Conservation (phyloP, 2,329 filamentous ascomycete genomes). For the Aspergillus novofumigatus region DNA sequence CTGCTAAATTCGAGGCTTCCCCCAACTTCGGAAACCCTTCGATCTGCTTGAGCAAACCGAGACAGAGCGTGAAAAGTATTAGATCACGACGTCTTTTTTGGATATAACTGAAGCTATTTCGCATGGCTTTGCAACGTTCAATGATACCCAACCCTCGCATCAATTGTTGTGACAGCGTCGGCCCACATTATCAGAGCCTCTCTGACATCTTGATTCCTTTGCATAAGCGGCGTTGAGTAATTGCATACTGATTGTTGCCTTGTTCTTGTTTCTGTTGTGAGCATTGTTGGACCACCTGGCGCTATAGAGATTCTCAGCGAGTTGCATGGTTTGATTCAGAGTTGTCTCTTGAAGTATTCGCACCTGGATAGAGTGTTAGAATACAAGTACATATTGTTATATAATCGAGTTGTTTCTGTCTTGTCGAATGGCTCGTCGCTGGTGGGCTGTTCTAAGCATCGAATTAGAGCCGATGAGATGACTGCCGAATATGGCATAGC, state of each 20-base stretch:
- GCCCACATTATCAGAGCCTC: background rate
- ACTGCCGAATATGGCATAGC: background rate
- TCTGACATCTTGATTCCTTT: background rate
- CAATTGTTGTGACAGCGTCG: background rate
- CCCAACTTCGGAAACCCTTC: background rate
- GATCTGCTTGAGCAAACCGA: background rate
- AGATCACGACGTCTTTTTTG: background rate
- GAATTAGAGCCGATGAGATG: background rate
- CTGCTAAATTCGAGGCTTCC: background rate
- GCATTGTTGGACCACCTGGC: constrained; percentile 1
- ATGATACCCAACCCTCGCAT: constrained; percentile 4
- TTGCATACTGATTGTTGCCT: constrained; percentile 7
- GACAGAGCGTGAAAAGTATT: background rate
- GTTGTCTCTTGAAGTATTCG: background rate
- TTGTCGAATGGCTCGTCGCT: background rate
- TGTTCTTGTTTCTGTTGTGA: constrained; percentile 1
- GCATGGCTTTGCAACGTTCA: background rate
- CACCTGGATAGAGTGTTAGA: background rate
- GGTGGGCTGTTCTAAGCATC: no score
- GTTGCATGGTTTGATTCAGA: background rate
- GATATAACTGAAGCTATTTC: background rate
- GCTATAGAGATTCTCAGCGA: background rate
- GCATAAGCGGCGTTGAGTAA: background rate
- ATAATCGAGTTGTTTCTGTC: background rate
- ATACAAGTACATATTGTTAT: background rate